Percentiles rank a stretch among this genome's conserved stretches.
Evolutionary conservation across 2,329 filamentous ascomycete species (phyloP).

Genomic region (Neonectria magnoliae): DNA sequence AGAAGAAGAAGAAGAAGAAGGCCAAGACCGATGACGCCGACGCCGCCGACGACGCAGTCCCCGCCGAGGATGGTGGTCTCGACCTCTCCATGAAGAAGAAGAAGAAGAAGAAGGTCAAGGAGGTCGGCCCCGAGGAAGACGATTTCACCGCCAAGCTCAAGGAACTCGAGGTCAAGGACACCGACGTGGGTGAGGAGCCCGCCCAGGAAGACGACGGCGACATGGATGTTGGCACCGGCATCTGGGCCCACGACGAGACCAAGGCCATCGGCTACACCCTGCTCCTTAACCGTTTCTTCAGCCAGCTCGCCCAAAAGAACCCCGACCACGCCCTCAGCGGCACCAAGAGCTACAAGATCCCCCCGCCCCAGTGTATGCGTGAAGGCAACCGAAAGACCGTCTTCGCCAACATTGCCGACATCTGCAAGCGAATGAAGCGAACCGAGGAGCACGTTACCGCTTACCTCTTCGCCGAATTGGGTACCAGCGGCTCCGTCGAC

Average conservation of each 20-base stretch:
- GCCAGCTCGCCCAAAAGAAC: conserved; percentile 92
- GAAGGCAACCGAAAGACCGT: conserved; percentile 99
- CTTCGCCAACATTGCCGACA: conserved; percentile 98
- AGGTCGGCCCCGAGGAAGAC: conserved; percentile 69
- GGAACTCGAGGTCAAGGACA: conserved; percentile 72
- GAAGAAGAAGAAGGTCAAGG: conserved; percentile 71
- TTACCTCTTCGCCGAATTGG: conserved; percentile 97
- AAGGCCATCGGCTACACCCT: conserved; percentile 84
- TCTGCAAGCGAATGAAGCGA: conserved; percentile 99
- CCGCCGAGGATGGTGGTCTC: conserved; percentile 60
- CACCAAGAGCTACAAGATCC: conserved; percentile 98
- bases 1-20: conserved; percentile 80
- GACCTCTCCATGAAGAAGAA: conserved; percentile 82
- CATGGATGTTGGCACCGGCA: conserved; percentile 86
- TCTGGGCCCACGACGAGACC: conserved; percentile 86
- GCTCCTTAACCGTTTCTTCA: conserved; percentile 93
- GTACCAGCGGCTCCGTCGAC: conserved; percentile 95
- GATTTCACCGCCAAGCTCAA: conserved; percentile 70
- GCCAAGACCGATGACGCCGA: conserved; percentile 54
- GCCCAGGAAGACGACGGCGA: conserved; percentile 73
- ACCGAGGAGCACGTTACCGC: conserved; percentile 97
- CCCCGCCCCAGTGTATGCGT: conserved; percentile 96
- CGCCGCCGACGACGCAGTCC: conserved; percentile 55
- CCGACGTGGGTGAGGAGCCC: conserved; percentile 63
- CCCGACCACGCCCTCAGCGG: conserved; percentile 92